phyloP scores from a whole-genome alignment of 306 rosid genomes.

The Calophaca sinica region DNA sequence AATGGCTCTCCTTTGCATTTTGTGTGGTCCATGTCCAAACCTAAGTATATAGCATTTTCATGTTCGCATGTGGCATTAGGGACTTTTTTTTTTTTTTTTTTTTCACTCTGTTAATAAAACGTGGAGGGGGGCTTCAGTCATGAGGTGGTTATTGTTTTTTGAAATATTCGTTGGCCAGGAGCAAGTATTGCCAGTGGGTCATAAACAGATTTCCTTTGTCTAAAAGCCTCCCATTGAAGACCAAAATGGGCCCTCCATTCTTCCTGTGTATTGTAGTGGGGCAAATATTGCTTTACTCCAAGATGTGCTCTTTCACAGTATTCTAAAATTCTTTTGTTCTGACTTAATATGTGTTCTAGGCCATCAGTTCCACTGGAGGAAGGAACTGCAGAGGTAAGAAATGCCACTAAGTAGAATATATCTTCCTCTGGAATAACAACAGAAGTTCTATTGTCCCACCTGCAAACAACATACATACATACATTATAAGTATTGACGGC shows the following conservation, averaged over 20 bases:
- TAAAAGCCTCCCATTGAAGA: constrained; percentile 75
- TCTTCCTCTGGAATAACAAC: constrained; percentile 86
- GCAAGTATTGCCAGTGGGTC: constrained; percentile 93
- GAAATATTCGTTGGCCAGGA: constrained; percentile 96
- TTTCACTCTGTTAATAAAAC: constrained; percentile 16
- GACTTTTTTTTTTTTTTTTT: neutral
- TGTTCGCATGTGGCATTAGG: constrained; percentile 35
- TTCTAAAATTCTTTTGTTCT: constrained; percentile 83
- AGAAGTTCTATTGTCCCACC: constrained; percentile 87
- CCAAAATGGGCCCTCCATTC: constrained; percentile 96
- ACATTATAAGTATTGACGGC: constrained; percentile 24
- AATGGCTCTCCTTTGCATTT: constrained; percentile 15
- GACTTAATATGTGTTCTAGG: constrained; percentile 77
- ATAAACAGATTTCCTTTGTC: constrained; percentile 72
- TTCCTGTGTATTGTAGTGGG: constrained; percentile 75
- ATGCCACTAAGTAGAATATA: constrained; percentile 83
- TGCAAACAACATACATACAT: constrained; percentile 53
- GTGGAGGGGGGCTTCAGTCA: constrained; percentile 36
- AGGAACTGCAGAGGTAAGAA: constrained; percentile 87
- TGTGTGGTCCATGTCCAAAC: constrained; percentile 22
- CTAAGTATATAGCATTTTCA: constrained; percentile 23
- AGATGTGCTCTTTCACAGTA: constrained; percentile 73
- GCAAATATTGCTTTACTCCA: constrained; percentile 89
- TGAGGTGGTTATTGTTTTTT: constrained; percentile 66
- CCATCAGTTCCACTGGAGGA: constrained; percentile 80